Evolutionary conservation across 2,329 filamentous ascomycete species (phyloP).

Genomic region (Alternaria triticimaculans): DNA sequence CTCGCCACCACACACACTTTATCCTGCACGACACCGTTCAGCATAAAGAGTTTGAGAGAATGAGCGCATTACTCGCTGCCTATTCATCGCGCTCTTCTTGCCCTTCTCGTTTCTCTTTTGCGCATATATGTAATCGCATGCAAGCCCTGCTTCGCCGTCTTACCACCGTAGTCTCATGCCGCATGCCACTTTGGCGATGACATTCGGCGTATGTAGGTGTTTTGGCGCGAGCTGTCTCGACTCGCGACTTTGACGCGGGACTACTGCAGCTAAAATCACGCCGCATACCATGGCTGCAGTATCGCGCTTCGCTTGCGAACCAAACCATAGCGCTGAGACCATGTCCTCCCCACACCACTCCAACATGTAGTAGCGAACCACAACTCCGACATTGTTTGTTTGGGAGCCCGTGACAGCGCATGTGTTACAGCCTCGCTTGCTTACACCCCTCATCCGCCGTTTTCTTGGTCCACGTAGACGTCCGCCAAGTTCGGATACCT

Average conservation of each 20-base stretch:
- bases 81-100: background rate
- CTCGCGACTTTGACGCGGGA: conserved; percentile 11
- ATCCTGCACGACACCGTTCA: background rate
- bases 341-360: conserved; percentile 1
- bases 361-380: conserved; percentile 2
- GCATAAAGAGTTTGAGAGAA: background rate
- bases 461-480: conserved; percentile 45
- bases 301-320: conserved; percentile 9
- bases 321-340: conserved; percentile 10
- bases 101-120: background rate
- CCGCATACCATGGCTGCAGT: conserved; percentile 4
- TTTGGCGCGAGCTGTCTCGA: conserved; percentile 4
- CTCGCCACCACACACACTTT: conserved; percentile 5
- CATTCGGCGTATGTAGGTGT: conserved; percentile 2
- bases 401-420: conserved; percentile 9
- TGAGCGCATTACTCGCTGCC: conserved; percentile 9
- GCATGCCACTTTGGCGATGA: background rate
- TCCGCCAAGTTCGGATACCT: conserved; percentile 77
- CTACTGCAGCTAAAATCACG: conserved; percentile 19
- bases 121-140: background rate
- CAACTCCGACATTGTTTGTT: conserved; percentile 11
- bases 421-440: conserved; percentile 8
- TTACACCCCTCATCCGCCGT: conserved; percentile 22
- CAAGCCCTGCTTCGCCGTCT: background rate
- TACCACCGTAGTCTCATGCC: background rate